Base-by-base conservation (phyloP, 371 early-diverging fungal genomes). In the Thermomucor indicae-seudaticae region DNA sequence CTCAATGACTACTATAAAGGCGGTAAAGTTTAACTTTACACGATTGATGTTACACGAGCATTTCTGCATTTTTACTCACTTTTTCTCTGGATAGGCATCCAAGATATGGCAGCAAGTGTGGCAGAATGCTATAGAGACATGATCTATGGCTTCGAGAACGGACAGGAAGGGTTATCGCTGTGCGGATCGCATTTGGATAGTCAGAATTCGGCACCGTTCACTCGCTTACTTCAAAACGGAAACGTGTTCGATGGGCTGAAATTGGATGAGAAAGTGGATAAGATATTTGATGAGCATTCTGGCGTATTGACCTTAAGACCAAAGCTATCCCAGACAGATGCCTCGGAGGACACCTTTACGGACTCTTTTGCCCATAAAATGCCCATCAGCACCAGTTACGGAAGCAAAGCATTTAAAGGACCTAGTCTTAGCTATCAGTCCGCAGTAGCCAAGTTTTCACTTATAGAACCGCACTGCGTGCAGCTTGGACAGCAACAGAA, bases 1-100 rank as follows among this genome's bases (percentile, higher is more conserved):
- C 57, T 88, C 31, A 75, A 79, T 30, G 70, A 78, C 30, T 91
- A 92, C 51, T 79, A 83, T 49, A 71, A 78, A 45, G 92, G 94
- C 31, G 92, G 91, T 71, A 65, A 43, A n/a, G 17, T 28, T 31
- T 27, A 19, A 8, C 24, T 42, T 22, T 43, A 8, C 0, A 27
- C 16, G 11, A 38, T 19, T 24, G 12, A 14, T 0, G 20, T 22
- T 34, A 43, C 20, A 46, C 14, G 31, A 14, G 30, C n/a, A 37
- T 24, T 39, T 25, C 4, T 17, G 4, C 24, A 7, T 14, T 3
- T 14, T 0, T 37, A 64, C 22, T 44, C 35, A 47, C 6, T 1
- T 31, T 34, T 30, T 8, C 6, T 43, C 12, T 27, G 12, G 37
- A 27, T 47, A 73, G 82, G 85, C 0, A 34, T 87, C 1, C 67